phyloP scores from a whole-genome alignment of 352 stramenopile species.

The Phytopythium ostracodes region DNA sequence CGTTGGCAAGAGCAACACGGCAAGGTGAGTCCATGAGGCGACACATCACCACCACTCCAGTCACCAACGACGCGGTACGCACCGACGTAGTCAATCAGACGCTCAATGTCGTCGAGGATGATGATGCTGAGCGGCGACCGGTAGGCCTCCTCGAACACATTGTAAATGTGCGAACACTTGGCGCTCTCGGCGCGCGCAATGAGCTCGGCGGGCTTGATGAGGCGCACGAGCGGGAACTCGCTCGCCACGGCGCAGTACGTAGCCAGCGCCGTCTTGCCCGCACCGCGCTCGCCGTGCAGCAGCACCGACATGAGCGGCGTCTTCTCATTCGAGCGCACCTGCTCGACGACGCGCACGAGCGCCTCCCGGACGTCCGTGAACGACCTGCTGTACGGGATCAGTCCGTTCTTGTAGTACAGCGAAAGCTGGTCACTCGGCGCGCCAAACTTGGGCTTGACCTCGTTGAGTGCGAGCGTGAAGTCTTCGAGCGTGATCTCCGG shows the following conservation, averaged over 20 bases:
- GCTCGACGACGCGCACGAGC: constrained; percentile 92
- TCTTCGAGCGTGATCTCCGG: constrained; percentile 88
- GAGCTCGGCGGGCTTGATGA: constrained; percentile 97
- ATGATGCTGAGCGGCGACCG: constrained; percentile 98
- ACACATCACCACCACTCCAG: background rate
- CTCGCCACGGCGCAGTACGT: constrained; percentile 95
- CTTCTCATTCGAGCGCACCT: constrained; percentile 92
- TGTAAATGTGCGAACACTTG: constrained; percentile 95
- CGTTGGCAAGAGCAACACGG: background rate
- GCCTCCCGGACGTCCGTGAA: constrained; percentile 94
- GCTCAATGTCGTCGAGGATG: constrained; percentile 99
- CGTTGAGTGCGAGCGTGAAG: constrained; percentile 93
- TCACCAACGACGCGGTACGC: constrained; percentile 9
- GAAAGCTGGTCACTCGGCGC: constrained; percentile 92
- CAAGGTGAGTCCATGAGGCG: background rate
- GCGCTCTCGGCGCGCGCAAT: constrained; percentile 93
- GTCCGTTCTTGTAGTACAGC: constrained; percentile 95
- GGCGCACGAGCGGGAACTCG: constrained; percentile 97
- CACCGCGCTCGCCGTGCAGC: constrained; percentile 90
- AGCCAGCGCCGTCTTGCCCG: constrained; percentile 97
- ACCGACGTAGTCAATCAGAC: constrained; percentile 97
- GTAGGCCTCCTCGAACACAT: constrained; percentile 97
- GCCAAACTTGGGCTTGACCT: constrained; percentile 98
- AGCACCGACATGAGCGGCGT: constrained; percentile 97
- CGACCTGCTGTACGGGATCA: constrained; percentile 93